Conservation (phyloP, 306 rosid genomes). For the Boehmeria nivea region DNA sequence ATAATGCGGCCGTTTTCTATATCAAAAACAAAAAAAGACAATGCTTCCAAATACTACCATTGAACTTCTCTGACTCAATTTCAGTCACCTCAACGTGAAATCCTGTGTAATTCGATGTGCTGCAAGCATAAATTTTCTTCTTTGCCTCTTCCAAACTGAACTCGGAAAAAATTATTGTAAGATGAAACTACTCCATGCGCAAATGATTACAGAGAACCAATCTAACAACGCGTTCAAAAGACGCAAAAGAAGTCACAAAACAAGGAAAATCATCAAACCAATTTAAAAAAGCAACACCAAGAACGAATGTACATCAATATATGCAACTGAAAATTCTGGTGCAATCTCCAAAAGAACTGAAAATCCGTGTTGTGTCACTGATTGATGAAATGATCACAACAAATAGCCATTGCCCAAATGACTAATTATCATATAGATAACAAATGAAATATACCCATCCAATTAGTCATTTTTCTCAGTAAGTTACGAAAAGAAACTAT, state of each 20-base stretch:
- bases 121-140: constrained; percentile 78
- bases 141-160: constrained; percentile 85
- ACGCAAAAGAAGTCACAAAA: neutral
- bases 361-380: neutral
- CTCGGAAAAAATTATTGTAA: neutral
- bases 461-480: too few species aligned
- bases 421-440: too few species aligned
- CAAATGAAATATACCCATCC: too few species aligned
- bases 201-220: neutral
- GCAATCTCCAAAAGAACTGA: neutral
- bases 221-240: neutral
- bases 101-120: constrained; percentile 75
- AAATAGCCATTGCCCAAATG: too few species aligned
- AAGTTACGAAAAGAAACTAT: too few species aligned
- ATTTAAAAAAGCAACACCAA: neutral
- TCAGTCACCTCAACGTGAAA: constrained; percentile 80
- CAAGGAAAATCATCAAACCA: neutral
- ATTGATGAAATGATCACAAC: neutral
- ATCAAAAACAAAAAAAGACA: neutral
- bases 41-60: constrained; percentile 33
- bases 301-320: neutral
- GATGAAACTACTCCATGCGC: neutral
- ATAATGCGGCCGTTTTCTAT: neutral
- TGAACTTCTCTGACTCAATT: constrained; percentile 74
- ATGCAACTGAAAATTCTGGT: neutral